Evolutionary conservation across 257 asterid species (phyloP).

Genomic region (Solanum peruvianum): DNA sequence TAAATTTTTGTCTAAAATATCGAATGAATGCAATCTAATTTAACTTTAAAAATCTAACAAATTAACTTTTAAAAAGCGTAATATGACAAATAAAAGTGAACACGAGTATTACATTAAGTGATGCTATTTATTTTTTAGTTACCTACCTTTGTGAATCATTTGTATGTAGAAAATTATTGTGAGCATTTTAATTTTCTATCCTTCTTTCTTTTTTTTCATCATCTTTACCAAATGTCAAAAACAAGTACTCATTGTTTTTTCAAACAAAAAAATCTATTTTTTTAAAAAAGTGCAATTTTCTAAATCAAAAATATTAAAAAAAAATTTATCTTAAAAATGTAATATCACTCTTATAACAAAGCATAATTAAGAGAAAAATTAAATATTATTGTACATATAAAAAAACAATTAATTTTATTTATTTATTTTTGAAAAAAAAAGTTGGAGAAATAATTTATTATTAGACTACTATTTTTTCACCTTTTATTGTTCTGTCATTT

Average conservation of each 20-base stretch:
- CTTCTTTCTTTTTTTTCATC: background rate
- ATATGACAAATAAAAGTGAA: rapidly evolving
- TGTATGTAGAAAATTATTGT: background rate
- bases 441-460: background rate
- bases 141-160: background rate
- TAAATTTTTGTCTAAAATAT: no score
- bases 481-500: background rate
- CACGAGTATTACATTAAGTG: background rate
- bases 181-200: background rate
- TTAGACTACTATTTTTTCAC: background rate
- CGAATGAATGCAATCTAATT: no score
- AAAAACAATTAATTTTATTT: no score
- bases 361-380: background rate
- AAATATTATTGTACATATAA: background rate
- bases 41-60: no score
- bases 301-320: background rate
- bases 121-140: background rate
- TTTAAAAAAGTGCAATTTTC: no score
- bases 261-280: background rate
- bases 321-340: background rate
- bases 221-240: background rate
- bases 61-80: rapidly evolving
- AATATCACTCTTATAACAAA: background rate
- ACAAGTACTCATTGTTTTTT: background rate
- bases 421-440: background rate